Percentiles rank a stretch among this genome's conserved stretches.
Conservation (phyloP, 352 stramenopile genomes). For the Globisporangium middletonii region DNA sequence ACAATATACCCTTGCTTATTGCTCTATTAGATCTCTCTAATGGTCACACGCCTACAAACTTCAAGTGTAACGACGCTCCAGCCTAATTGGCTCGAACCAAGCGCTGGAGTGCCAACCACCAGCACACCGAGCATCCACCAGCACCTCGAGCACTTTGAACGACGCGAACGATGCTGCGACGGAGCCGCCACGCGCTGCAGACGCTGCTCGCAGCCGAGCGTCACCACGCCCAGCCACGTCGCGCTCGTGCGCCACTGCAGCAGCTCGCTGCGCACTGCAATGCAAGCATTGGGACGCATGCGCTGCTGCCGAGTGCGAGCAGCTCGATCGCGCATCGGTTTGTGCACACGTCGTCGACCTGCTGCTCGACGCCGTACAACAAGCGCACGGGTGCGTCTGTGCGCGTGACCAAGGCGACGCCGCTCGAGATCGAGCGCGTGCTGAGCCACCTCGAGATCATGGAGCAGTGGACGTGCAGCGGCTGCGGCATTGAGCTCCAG, state of each 20-base stretch:
- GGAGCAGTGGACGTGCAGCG: constrained; percentile 79
- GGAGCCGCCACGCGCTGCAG: constrained; percentile 3
- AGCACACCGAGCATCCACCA: not conserved
- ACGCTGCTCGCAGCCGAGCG: constrained; percentile 1
- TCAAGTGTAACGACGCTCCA: too few relatives aligned
- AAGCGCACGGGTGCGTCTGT: constrained; percentile 4
- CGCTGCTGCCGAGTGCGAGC: not conserved
- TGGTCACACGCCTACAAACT: too few relatives aligned
- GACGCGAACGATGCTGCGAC: constrained; percentile 2
- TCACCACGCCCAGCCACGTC: not conserved
- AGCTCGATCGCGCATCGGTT: not conserved
- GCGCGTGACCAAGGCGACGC: constrained; percentile 8
- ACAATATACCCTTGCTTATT: too few relatives aligned
- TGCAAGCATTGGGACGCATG: not conserved
- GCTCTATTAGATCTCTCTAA: too few relatives aligned
- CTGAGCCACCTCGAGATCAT: constrained; percentile 73
- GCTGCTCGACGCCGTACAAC: constrained; percentile 12
- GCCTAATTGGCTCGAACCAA: too few relatives aligned
- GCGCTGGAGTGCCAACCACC: not conserved
- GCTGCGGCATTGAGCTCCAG: constrained; percentile 79
- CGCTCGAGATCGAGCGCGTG: constrained; percentile 50
- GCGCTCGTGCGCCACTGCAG: not conserved
- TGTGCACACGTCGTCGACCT: constrained; percentile 11
- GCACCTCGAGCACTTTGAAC: not conserved
- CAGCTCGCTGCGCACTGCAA: not conserved